Conservation (phyloP, 225 moss, liverwort and hornwort genomes). For the Pseudoscleropodium purum region DNA sequence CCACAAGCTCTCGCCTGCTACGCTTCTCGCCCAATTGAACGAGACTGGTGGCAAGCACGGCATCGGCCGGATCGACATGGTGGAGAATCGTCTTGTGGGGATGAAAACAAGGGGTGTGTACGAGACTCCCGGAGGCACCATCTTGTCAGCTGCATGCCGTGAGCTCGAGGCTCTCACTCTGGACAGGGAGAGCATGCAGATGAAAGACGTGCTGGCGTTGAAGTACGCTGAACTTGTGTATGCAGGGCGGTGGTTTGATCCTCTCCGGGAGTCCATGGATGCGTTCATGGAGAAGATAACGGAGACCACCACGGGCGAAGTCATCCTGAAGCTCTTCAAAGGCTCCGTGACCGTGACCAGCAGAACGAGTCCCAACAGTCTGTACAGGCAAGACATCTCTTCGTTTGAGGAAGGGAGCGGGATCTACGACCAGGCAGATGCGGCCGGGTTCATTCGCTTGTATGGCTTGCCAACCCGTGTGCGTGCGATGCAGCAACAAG, state of each 20-base stretch:
- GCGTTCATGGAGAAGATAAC: conserved; percentile 94
- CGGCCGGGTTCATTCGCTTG: conserved; percentile 80
- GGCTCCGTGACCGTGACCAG: conserved; percentile 63
- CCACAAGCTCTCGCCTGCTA: conserved; percentile 51
- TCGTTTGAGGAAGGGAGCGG: conserved; percentile 96
- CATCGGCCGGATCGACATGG: conserved; percentile 84
- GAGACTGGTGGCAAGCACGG: conserved; percentile 73
- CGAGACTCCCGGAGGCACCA: conserved; percentile 94
- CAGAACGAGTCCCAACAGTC: conserved; percentile 68
- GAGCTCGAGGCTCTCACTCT: conserved; percentile 87
- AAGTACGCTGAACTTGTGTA: conserved; percentile 91
- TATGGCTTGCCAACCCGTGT: conserved; percentile 84
- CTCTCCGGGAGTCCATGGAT: conserved; percentile 88
- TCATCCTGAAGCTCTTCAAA: conserved; percentile 76
- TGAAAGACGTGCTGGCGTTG: conserved; percentile 74
- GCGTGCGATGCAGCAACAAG: conserved; percentile 51
- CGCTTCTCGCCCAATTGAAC: conserved; percentile 52
- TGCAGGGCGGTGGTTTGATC: conserved; percentile 93
- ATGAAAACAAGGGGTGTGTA: conserved; percentile 95
- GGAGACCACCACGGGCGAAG: conserved; percentile 75
- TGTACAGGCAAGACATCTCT: conserved; percentile 88
- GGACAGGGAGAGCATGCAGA: conserved; percentile 84
- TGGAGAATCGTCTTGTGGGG: conserved; percentile 85
- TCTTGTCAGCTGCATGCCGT: conserved; percentile 60
- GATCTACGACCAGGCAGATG: conserved; percentile 89